A percentile compares a stretch with the other conserved stretches of the same genome.
Evolutionary conservation across 2,329 filamentous ascomycete genomes (phyloP).

Genomic region (Colletotrichum aenigma): DNA sequence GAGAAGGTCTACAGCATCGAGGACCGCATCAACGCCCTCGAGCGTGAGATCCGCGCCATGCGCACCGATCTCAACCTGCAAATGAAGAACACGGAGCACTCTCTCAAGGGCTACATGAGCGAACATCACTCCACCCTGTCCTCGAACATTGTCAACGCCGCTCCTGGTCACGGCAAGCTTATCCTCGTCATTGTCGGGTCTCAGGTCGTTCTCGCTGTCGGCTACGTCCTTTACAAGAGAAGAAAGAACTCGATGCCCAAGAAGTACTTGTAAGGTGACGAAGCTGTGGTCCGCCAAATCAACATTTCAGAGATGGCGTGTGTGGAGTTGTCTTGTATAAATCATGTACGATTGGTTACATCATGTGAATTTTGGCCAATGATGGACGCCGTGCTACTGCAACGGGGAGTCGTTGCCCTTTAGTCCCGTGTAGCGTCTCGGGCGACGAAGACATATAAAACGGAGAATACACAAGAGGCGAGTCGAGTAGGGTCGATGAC

Average conservation of each 20-base stretch:
- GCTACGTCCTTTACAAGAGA: conserved; percentile 81
- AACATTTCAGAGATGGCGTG: background rate
- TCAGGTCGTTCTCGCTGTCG: conserved; percentile 72
- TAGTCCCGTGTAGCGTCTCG: background rate
- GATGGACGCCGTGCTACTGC: background rate
- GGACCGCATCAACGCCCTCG: conserved; percentile 54
- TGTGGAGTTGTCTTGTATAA: background rate
- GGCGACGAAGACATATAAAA: background rate
- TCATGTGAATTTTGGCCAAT: background rate
- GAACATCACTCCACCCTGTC: conserved; percentile 55
- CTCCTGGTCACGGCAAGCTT: conserved; percentile 55
- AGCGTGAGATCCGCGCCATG: conserved; percentile 63
- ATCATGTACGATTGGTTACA: background rate
- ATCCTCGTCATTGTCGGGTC: conserved; percentile 76
- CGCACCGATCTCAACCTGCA: conserved; percentile 57
- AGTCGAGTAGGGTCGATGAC: background rate
- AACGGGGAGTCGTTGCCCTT: background rate
- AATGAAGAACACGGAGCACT: conserved; percentile 54
- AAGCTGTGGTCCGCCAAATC: conserved; percentile 13
- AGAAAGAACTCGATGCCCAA: conserved; percentile 79
- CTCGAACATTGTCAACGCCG: conserved; percentile 50
- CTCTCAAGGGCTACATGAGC: conserved; percentile 55
- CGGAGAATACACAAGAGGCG: background rate
- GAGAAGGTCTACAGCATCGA: conserved; percentile 49
- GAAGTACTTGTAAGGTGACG: conserved; percentile 74